Percentiles rank a stretch among this genome's conserved stretches.
Conservation (phyloP, 371 early-diverging fungal species). For the Mortierella sp. region DNA sequence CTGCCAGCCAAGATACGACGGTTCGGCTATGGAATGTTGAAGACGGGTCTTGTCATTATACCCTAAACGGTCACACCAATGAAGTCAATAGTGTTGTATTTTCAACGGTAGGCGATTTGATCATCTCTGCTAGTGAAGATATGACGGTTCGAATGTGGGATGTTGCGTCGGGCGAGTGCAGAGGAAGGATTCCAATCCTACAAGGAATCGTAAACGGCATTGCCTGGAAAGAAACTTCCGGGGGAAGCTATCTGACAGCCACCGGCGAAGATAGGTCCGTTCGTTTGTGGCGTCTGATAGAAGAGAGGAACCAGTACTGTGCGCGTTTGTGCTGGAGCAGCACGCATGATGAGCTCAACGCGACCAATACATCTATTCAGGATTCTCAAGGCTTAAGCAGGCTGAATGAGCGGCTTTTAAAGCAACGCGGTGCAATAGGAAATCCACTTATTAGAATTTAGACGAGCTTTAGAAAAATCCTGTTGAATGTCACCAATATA, state of each 20-base stretch:
- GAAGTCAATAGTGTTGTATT: not conserved
- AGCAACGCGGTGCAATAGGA: slow-evolving; percentile 6
- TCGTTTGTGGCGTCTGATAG: not conserved
- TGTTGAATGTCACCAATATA: no score
- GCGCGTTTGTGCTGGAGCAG: not conserved
- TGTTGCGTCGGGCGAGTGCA: not conserved
- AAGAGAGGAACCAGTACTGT: not conserved
- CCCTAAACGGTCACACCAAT: not conserved
- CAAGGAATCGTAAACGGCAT: not conserved
- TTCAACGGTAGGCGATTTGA: not conserved
- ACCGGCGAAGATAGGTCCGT: not conserved
- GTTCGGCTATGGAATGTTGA: not conserved
- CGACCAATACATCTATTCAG: not conserved
- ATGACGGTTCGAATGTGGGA: not conserved
- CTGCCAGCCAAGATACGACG: not conserved
- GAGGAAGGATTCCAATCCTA: not conserved
- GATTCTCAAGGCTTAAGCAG: slow-evolving; percentile 11
- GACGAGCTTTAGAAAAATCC: no score
- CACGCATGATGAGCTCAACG: not conserved
- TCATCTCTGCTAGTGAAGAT: not conserved
- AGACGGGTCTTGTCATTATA: not conserved
- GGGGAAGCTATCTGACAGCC: not conserved
- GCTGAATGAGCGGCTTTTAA: slow-evolving; percentile 7
- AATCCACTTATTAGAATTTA: no score
- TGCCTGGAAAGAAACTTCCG: not conserved